Percentiles rank a stretch among this genome's conserved stretches.
Conservation (phyloP, 257 asterid genomes). For the Ilex asprella region DNA sequence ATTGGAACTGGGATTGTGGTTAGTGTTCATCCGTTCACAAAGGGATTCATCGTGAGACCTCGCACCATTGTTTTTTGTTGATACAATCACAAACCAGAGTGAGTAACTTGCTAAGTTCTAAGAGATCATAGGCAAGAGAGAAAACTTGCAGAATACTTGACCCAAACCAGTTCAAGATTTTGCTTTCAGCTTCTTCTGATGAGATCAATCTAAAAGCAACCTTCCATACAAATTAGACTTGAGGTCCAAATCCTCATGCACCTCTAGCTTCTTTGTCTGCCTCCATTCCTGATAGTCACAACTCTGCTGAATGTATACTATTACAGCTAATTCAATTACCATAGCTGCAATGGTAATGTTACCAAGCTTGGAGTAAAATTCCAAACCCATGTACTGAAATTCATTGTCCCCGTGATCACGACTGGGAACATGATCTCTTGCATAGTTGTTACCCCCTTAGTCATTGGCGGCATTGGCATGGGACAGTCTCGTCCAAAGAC, state of each 20-base stretch:
- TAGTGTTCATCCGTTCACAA: too few species aligned
- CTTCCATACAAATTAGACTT: constrained; percentile 10
- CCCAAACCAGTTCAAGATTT: too few species aligned
- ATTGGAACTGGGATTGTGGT: too few species aligned
- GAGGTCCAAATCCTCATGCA: neutral
- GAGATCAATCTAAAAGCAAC: constrained; percentile 13
- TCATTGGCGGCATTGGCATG: too few species aligned
- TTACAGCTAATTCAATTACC: constrained; percentile 5
- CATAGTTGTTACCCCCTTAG: too few species aligned
- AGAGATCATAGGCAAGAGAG: too few species aligned
- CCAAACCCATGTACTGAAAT: constrained; percentile 10
- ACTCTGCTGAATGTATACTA: constrained; percentile 11
- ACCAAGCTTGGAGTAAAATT: constrained; percentile 5
- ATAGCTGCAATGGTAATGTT: constrained; percentile 2
- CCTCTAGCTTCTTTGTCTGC: neutral
- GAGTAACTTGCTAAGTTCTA: too few species aligned
- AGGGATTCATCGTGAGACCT: too few species aligned
- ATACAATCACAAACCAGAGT: too few species aligned
- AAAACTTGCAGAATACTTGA: too few species aligned
- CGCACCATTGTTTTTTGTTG: too few species aligned
- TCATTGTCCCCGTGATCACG: neutral
- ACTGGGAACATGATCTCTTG: constrained; percentile 16
- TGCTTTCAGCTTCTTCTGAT: neutral
- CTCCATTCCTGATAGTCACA: neutral
- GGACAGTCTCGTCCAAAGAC: too few species aligned